Evolutionary conservation across 164 flowering plant genomes (phyloP), one percentile per base, ranked within the genome.

Genomic region (Tetrastigma voinierianum): DNA sequence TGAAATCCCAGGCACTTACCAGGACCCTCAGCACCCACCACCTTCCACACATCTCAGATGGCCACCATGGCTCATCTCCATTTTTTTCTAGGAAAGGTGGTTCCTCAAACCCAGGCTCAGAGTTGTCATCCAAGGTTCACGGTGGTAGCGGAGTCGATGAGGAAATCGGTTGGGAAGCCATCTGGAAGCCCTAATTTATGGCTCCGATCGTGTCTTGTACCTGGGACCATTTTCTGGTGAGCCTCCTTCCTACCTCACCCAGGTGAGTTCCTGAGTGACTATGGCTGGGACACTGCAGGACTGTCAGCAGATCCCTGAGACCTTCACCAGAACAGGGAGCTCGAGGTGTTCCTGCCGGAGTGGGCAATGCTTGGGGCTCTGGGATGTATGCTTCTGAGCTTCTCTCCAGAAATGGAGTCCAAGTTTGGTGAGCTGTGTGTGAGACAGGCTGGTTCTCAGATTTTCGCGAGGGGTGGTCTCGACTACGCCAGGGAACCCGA

Each of bases 391-490:
- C n/a, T 75, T 65, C 74, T 1, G 78, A 75, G 67, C 74, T 75
- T 8, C 71, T 75, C 14, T 18, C 78, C 19, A 47, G 65, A 23
- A 70, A 75, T 49, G 78, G 74, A 18, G 74, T 70, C n/a, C 57
- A 75, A 75, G 67, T 75, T 74, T 24, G 78, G 70, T 57, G 74
- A 74, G 74, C 70, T n/a, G n/a, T n/a, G 25, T 75, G 78, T n/a
- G 69, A 74, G 49, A 73, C 77, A n/a, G n/a, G n/a, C n/a, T 44
- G 77, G 73, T 8, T 17, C 77, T 12, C n/a, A n/a, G 45, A 74
- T 74, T 62, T 74, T 74, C 67, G 73, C 8, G 73, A 74, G n/a
- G 54, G 77, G 77, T 24, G 77, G 77, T 46, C 77, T 74, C 13
- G 77, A 74, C 58, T 74, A 23, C 66, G 69, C n/a, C n/a, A 3